Evolutionary conservation across 2,329 filamentous ascomycete genomes (phyloP).

Genomic region (Venturia carpophila): DNA sequence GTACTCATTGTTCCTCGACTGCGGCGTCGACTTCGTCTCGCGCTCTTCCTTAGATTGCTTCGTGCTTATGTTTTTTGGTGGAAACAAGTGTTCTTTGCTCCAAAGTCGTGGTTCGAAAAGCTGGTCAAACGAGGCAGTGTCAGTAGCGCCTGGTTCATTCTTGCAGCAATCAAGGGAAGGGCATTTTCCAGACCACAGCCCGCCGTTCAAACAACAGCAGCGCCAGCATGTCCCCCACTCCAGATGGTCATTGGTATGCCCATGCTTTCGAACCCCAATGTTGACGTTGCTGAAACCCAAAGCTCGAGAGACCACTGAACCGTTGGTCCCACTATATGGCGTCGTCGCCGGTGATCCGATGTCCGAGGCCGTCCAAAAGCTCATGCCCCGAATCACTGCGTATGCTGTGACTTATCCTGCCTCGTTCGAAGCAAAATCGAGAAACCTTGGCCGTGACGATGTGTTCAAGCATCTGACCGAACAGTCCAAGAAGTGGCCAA

Average conservation of each 20-base stretch:
- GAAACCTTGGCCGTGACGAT: slow-evolving; percentile 6
- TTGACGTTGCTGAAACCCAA: background rate
- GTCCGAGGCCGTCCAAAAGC: slow-evolving; percentile 3
- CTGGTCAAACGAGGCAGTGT: slow-evolving; percentile 1
- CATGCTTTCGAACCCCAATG: background rate
- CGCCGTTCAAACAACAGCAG: background rate
- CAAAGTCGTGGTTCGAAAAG: slow-evolving; percentile 10
- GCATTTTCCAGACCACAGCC: background rate
- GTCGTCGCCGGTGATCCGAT: slow-evolving; percentile 16
- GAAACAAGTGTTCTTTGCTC: background rate
- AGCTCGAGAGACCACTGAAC: slow-evolving; percentile 18
- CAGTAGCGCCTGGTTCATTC: background rate
- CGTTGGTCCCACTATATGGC: slow-evolving; percentile 7
- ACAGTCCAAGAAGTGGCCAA: slow-evolving; percentile 13
- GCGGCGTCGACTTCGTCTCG: background rate
- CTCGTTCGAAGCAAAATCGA: slow-evolving; percentile 4
- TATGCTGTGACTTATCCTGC: slow-evolving; percentile 18
- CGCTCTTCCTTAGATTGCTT: background rate
- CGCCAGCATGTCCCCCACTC: slow-evolving; percentile 14
- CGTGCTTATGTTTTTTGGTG: slow-evolving; percentile 7
- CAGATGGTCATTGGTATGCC: slow-evolving; percentile 15
- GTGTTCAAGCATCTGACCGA: slow-evolving; percentile 12
- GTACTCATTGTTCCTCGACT: slow-evolving; percentile 3
- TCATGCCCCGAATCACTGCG: slow-evolving; percentile 6
- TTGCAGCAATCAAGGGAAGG: background rate